Evolutionary conservation across 129 eudicot species (phyloP), one percentile per base, ranked within the genome.

Genomic region (Flaveria robusta): DNA sequence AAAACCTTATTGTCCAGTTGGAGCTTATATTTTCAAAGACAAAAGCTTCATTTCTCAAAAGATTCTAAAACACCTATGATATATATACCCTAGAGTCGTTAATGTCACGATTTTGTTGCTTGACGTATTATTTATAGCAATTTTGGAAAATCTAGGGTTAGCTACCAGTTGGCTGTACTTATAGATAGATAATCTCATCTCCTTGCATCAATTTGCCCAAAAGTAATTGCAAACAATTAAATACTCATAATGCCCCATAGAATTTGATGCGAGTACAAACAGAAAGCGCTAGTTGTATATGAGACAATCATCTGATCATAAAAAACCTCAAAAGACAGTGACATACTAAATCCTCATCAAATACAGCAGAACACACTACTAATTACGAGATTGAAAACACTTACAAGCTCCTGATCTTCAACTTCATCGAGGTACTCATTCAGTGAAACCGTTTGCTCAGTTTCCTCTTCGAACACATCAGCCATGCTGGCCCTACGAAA

Each of bases 381-480:
- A 46, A 29, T 9, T 7, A 24, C 15, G 22, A 42, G 50, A 10
- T 24, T 4, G 23, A 65, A 54, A 11, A n/a, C 18, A 69, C 79
- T 74, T 84, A 93, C 98, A 86, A 93, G 84, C 72, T 93, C 96
- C 85, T 86, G 88, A 14, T 93, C 91, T 68, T 90, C 98, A 26
- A 93, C 85, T 41, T 80, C 88, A 41, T 93, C 74, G 0, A 93
- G 92, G 79, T 83, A 93, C 81, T 93, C 96, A 22, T 79, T 75
- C 59, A 93, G 83, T 16, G 98, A 81, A 45, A 81, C 81, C 62
- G 95, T 83, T 10, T 84, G 92, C 75, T 90, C 95, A 47, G 82
- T 76, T 81, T 93, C 95, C 54, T 90, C 92, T 14, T 90, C 98
- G 45, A 93, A 93, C 5, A 45, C 85, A 68, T 93, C 98, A 60